phyloP scores from a whole-genome alignment of 2,329 filamentous ascomycete species.

The Neofusicoccum sp. region DNA sequence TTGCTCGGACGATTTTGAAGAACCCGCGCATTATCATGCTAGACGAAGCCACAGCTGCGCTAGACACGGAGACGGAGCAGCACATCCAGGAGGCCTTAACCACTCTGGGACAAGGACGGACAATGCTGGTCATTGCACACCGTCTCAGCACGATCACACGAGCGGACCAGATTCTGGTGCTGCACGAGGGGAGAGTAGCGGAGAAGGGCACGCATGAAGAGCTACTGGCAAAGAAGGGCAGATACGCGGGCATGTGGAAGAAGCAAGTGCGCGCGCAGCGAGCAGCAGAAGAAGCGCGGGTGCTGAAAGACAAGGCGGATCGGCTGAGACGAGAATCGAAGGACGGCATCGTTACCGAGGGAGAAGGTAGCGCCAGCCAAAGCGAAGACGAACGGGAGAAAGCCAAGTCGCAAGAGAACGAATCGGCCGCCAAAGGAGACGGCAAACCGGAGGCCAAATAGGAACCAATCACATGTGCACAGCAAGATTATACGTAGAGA shows the following conservation, averaged over 20 bases:
- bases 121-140: constrained; percentile 92
- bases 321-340: constrained; percentile 52
- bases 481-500: constrained; percentile 13
- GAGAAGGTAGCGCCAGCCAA: constrained; percentile 41
- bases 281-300: constrained; percentile 53
- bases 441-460: background rate
- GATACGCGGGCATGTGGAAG: constrained; percentile 55
- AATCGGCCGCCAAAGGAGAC: background rate
- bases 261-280: constrained; percentile 55
- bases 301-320: constrained; percentile 54
- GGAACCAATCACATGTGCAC: constrained; percentile 1
- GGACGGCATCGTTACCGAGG: constrained; percentile 42
- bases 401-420: constrained; percentile 18
- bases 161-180: constrained; percentile 59
- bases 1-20: constrained; percentile 90
- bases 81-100: constrained; percentile 87
- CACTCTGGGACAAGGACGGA: constrained; percentile 80
- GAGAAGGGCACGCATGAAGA: constrained; percentile 57
- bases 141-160: constrained; percentile 58
- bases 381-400: constrained; percentile 39
- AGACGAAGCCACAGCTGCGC: constrained; percentile 88
- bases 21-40: constrained; percentile 89
- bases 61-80: constrained; percentile 91
- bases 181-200: constrained; percentile 55
- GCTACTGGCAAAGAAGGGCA: constrained; percentile 49